Conservation (phyloP, 202 grass and related monocot genomes). For the Cymbopogon flexuosus region DNA sequence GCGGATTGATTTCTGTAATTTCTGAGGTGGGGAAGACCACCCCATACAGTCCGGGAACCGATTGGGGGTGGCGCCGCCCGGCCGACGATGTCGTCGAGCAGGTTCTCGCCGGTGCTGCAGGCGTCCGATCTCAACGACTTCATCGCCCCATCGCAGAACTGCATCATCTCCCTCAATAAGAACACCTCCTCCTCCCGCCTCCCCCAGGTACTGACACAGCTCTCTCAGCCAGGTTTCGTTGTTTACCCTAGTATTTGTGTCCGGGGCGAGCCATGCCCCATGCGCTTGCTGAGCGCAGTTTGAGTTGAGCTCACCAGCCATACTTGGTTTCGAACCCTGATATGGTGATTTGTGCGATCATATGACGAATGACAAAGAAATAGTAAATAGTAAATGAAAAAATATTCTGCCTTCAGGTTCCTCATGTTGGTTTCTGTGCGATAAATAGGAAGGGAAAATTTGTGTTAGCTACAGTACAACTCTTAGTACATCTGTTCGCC, state of each 20-base stretch:
- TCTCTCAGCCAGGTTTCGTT: neutral
- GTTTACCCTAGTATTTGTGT: neutral
- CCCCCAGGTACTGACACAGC: constrained; percentile 30
- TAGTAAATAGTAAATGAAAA: neutral
- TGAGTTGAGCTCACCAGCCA: neutral
- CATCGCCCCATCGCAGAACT: constrained; percentile 88
- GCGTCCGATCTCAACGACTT: constrained; percentile 98
- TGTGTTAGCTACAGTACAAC: neutral
- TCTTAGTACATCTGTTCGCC: neutral
- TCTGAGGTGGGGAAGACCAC: neutral
- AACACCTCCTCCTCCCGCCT: constrained; percentile 27
- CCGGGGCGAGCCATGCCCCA: neutral
- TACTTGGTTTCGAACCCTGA: neutral
- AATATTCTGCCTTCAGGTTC: neutral
- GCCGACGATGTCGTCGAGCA: constrained; percentile 61
- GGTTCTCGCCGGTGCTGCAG: constrained; percentile 87
- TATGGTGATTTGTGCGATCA: neutral
- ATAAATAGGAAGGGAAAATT: neutral
- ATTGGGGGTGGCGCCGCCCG: neutral
- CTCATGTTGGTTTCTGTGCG: neutral
- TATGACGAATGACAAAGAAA: neutral
- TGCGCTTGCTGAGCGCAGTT: too few species aligned
- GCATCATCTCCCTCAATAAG: constrained; percentile 79
- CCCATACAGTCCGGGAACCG: neutral
- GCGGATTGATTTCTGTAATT: neutral